Base-by-base conservation (phyloP, 306 rosid genomes). In the Lathyrus aphaca region DNA sequence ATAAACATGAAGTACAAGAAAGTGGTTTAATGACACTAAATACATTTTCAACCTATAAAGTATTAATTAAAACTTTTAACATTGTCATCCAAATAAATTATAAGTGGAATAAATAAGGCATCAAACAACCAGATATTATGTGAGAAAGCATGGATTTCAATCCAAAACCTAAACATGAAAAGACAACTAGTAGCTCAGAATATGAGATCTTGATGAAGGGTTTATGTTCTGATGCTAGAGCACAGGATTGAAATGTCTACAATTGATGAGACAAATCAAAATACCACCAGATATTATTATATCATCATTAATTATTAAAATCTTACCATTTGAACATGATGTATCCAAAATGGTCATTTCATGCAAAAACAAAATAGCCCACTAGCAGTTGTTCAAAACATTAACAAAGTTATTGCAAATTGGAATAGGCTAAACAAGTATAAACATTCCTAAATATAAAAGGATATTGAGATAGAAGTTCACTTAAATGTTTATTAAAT, bases 1-100 rank as follows among this genome's bases (percentile, higher is more conserved):
- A n/a, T n/a, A n/a, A n/a, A n/a, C n/a, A n/a, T n/a, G n/a, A 27
- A 86, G 81, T 84, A 68, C 73, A 77, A 78, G 13, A 82, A 81
- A 70, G 79, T 78, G 62, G 57, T 55, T 68, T 77, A 64, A 61
- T 4, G 10, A 63, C 68, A 58, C 17, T 42, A 62, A 55, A 37
- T 21, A 72, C 18, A 29, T 6, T 51, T 43, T n/a, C 23, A 12
- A 66, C 39, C 53, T 1, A 66, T 30, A 15, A 54, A 44, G 10
- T 63, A 56, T 14, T 55, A 46, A 46, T 29, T 17, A 40, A 62
- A 27, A 13, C 69, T 16, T 63, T 11, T 8, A 66, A 40, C 50
- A 43, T 10, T 57, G n/a, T 7, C 69, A 27, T 68, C 53, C 27
- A 59, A 23, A 71, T 19, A 29, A 64, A 39, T 49, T 42, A n/a